These are phyloP conservation scores for Diaporthe australafricana DNA, from an alignment of 2,329 filamentous ascomycete genomes.

Conservation along the genomic window DNA sequence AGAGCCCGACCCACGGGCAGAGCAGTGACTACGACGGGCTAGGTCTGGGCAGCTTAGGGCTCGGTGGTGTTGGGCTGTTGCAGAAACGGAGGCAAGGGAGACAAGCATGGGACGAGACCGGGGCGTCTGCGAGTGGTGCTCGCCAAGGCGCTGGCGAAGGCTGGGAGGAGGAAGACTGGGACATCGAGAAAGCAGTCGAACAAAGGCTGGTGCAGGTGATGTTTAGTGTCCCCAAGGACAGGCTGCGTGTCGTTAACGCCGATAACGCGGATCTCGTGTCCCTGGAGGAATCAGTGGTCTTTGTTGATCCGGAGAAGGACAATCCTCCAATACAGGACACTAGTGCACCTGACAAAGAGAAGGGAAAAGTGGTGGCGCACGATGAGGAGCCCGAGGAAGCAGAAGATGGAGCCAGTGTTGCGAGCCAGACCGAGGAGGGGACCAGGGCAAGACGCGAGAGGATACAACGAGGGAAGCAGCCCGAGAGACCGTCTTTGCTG, in stretches of 20 bases:
- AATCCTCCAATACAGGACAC: neutral
- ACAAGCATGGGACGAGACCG: constrained; percentile 57
- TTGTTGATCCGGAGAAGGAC: constrained; percentile 54
- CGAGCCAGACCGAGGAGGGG: constrained; percentile 21
- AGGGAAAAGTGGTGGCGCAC: neutral
- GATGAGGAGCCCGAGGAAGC: constrained; percentile 38
- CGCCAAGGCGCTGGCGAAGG: constrained; percentile 50
- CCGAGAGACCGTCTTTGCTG: constrained; percentile 16
- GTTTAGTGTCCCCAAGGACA: constrained; percentile 92
- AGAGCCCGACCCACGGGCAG: constrained; percentile 46
- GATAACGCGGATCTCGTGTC: constrained; percentile 60
- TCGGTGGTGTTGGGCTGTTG: constrained; percentile 49
- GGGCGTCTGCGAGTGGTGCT: constrained; percentile 46
- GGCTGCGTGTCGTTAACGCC: constrained; percentile 89
- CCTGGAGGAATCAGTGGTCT: constrained; percentile 48
- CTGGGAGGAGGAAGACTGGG: constrained; percentile 77
- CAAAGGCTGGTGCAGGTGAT: constrained; percentile 82
- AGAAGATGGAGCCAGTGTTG: constrained; percentile 30
- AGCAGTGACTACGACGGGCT: constrained; percentile 58
- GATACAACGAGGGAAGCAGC: constrained; percentile 17
- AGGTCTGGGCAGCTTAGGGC: constrained; percentile 54
- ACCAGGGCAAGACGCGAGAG: constrained; percentile 11
- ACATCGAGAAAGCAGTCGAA: constrained; percentile 80
- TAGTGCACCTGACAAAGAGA: neutral
- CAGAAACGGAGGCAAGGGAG: constrained; percentile 67